Evolutionary conservation across 1,284 basidiomycete species (phyloP), one percentile per base, ranked within the genome.

Genomic region (Exobasidium rhododendri): DNA sequence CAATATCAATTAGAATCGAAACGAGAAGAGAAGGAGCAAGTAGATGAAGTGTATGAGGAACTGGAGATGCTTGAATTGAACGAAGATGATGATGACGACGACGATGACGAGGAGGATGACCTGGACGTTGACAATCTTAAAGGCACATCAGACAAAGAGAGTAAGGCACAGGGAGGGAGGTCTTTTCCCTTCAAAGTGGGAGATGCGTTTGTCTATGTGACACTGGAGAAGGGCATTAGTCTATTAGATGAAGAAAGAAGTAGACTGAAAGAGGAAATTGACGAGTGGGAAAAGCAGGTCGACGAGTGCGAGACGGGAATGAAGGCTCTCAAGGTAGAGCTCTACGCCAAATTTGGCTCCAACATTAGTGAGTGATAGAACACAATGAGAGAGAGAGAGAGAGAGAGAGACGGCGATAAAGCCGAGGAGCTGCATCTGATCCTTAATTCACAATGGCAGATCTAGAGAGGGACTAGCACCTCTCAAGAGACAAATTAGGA

Each of bases 41-140:
- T 96, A 13, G 92, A 96, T 68, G 92, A 96, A 76, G 84, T 97
- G 28, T 82, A 86, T 1, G 90, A 87, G 63, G 92, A 97, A 75
- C 84, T 97, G 17, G 92, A 97, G 47, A 13, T 7, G n/a, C 14
- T 56, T 28, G 28, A 52, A 22, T 30, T 50, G 22, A 32, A 20
- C n/a, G 57, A 59, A 52, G 28, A 29, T 11, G 10, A 59, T 69
- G 92, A 90, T 69, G 97, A 97, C 83, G 89, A 87, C 81, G 91
- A 97, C 78, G 84, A 91, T 0, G 96, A 94, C 81, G 83, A 96
- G 29, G 87, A 90, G 69, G 82, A 97, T 56, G 10, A 58, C 69
- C 92, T 90, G 69, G 97, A 97, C 83, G 89, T 87, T 81, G 91
- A 97, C 78, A 84, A 91, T 0, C 96, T 94, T 81, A 83, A 96